phyloP scores from a whole-genome alignment of 108 stramenopile genomes.

The Discostella stelligeroides region DNA sequence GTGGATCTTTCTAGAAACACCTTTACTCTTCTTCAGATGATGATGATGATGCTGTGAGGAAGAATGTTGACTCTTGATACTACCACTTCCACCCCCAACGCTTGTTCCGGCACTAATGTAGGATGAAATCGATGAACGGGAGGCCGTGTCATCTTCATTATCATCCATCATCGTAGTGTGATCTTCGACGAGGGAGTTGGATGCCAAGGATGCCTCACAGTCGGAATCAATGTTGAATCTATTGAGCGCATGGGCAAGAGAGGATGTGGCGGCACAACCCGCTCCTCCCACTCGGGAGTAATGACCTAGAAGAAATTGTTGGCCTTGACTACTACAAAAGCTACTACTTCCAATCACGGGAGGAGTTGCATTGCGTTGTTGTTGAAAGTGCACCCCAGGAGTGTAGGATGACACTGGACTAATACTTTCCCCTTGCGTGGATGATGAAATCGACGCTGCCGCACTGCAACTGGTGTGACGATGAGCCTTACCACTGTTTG shows the following conservation, averaged over 20 bases:
- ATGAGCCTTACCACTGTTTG: too few species aligned
- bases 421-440: neutral
- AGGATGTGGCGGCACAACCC: constrained; percentile 17
- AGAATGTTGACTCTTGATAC: constrained; percentile 5
- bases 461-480: constrained; percentile 1
- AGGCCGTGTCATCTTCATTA: constrained; percentile 13
- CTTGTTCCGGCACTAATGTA: constrained; percentile 4
- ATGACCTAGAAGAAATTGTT: neutral
- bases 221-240: constrained; percentile 50
- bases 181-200: constrained; percentile 32
- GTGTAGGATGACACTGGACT: constrained; percentile 5
- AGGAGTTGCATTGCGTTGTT: too few species aligned
- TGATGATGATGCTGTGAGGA: neutral
- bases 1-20: neutral
- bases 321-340: too few species aligned
- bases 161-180: constrained; percentile 33
- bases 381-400: constrained; percentile 17
- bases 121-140: constrained; percentile 20
- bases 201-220: constrained; percentile 41
- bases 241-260: constrained; percentile 35
- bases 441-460: neutral
- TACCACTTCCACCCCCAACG: neutral
- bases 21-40: neutral
- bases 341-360: too few species aligned
- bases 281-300: neutral